Evolutionary conservation across 2,329 filamentous ascomycete species (phyloP).

Genomic region (Huntiella bhutanensis): DNA sequence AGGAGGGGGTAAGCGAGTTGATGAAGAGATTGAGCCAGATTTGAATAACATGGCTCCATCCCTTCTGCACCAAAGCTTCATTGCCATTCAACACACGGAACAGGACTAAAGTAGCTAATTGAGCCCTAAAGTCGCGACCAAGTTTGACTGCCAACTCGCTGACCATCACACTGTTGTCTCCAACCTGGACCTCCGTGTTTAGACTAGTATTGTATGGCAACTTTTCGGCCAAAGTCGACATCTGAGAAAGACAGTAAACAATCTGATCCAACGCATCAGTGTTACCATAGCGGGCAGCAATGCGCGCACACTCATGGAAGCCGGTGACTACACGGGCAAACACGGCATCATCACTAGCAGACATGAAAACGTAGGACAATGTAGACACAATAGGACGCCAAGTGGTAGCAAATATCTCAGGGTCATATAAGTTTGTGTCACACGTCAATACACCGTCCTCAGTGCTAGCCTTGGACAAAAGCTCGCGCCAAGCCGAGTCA

Average conservation of each 20-base stretch:
- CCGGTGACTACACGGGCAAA: constrained; percentile 85
- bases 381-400: constrained; percentile 94
- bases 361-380: constrained; percentile 96
- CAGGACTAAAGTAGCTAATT: constrained; percentile 83
- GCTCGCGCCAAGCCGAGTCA: constrained; percentile 92
- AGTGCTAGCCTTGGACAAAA: constrained; percentile 66
- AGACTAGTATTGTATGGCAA: constrained; percentile 62
- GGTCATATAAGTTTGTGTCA: constrained; percentile 86
- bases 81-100: constrained; percentile 82
- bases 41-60: constrained; percentile 69
- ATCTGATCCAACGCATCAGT: constrained; percentile 84
- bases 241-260: constrained; percentile 72
- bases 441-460: constrained; percentile 58
- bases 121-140: constrained; percentile 79
- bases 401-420: constrained; percentile 90
- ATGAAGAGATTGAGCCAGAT: constrained; percentile 94
- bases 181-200: constrained; percentile 89
- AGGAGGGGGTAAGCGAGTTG: constrained; percentile 77
- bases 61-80: constrained; percentile 54
- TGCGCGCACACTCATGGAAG: constrained; percentile 88
- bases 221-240: constrained; percentile 69
- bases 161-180: constrained; percentile 90
- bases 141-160: constrained; percentile 94
- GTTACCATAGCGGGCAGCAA: constrained; percentile 68
- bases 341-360: constrained; percentile 86